Conservation (phyloP, 257 asterid genomes). For the Paraleonurus japonicus region DNA sequence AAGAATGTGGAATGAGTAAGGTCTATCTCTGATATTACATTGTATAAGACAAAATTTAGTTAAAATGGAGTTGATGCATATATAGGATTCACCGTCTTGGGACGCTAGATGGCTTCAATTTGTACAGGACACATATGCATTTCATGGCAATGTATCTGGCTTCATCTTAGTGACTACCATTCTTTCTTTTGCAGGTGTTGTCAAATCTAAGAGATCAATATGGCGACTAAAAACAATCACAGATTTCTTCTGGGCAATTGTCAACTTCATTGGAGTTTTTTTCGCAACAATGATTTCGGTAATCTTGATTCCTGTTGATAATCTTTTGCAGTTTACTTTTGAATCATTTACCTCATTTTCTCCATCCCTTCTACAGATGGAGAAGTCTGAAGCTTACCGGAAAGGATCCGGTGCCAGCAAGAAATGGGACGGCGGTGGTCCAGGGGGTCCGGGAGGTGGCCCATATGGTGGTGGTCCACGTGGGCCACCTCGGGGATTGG, state of each 20-base stretch:
- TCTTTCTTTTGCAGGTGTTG: constrained; percentile 59
- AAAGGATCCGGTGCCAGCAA: constrained; percentile 81
- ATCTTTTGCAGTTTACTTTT: neutral
- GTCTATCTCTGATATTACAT: neutral
- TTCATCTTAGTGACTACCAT: neutral
- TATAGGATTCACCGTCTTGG: neutral
- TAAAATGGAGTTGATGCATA: neutral
- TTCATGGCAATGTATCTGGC: neutral
- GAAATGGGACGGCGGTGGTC: constrained; percentile 98
- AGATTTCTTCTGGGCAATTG: constrained; percentile 79
- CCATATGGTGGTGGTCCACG: constrained; percentile 93
- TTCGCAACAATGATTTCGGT: constrained; percentile 94
- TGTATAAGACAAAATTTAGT: neutral
- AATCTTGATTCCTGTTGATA: constrained; percentile 19
- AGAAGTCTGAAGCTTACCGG: constrained; percentile 77
- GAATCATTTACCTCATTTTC: constrained; percentile 13
- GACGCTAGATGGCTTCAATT: neutral
- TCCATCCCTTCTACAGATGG: constrained; percentile 55
- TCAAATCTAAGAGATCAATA: constrained; percentile 70
- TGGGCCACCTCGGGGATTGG: constrained; percentile 85
- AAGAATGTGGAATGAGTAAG: neutral
- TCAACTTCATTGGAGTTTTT: constrained; percentile 66
- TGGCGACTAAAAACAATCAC: constrained; percentile 84
- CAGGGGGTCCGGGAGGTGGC: constrained; percentile 93
- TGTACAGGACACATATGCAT: neutral